Base-by-base conservation (phyloP, 768 basidiomycete genomes). In the Suillus cothurnatus region DNA sequence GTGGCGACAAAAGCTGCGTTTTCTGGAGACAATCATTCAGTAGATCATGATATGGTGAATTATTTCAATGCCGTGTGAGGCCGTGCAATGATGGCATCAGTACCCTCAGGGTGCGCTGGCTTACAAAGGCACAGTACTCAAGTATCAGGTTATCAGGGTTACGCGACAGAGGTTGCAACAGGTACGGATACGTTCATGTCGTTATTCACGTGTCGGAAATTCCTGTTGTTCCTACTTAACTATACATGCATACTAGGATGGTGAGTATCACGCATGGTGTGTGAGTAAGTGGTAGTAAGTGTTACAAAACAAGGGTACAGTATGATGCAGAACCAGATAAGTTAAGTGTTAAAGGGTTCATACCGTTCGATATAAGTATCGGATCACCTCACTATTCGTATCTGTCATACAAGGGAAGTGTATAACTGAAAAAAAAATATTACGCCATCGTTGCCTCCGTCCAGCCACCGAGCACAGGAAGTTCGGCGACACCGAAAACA, bases 401-500 rank as follows among this genome's bases (percentile, higher is more conserved):
- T 55, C 6, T 55, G 53, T 58, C 38, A 58, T 58, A 11, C 26
- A 36, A 58, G 39, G 39, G 26, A 41, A 28, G 26, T 15, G 15
- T 17, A 38, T 15, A 8, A 14, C 56, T 9, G 15, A 57, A 12
- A n/a, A n/a, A n/a, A n/a, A n/a, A 58, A 39, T 7, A 41, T 41
- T 19, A 41, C 38, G 26, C 26, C 11, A 12, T 26, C 6, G 39
- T 59, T 28, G 26, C 39, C 28, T 41, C 58, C 12, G 58, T 26
- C 38, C 38, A 59, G 26, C 38, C 58, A 31, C 26, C 58, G 21
- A 41, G 39, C 39, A 59, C 58, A 14, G 75, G 77, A n/a, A 83
- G 67, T 45, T 77, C 77, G 38, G 82, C 73, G 17, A 84, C 70
- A 28, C 86, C 86, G 5, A 88, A 72, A 5, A 81, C 81, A 4